Percentiles rank a stretch among this genome's conserved stretches.
Conservation (phyloP, 495 filamentous ascomycete genomes). For the Aspergillus baeticus region DNA sequence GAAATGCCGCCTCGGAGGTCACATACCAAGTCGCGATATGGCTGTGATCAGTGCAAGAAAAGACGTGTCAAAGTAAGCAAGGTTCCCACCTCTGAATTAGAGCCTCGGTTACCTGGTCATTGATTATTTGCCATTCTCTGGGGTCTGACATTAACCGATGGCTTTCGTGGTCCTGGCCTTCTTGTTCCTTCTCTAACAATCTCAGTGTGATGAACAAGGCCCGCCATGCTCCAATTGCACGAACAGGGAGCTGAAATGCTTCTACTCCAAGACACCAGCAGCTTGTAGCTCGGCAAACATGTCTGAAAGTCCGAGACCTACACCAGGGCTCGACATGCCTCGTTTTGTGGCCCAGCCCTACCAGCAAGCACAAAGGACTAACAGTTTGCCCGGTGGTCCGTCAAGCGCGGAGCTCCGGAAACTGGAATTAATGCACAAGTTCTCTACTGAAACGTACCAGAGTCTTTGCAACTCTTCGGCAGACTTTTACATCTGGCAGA, state of each 20-base stretch:
- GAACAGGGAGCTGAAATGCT: constrained; percentile 38
- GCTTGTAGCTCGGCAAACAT: constrained; percentile 15
- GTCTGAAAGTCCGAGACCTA: constrained; percentile 1
- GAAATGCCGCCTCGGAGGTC: constrained; percentile 39
- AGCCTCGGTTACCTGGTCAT: background rate
- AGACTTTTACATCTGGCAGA: constrained; percentile 34
- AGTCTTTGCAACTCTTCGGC: constrained; percentile 31
- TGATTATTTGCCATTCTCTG: too few relatives aligned
- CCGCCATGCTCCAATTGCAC: constrained; percentile 46
- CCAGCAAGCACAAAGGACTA: background rate
- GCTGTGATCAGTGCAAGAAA: constrained; percentile 58
- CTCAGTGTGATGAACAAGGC: constrained; percentile 45
- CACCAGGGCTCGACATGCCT: background rate
- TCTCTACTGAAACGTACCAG: constrained; percentile 38
- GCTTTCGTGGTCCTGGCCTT: background rate
- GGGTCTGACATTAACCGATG: too few relatives aligned
- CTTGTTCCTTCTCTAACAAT: background rate
- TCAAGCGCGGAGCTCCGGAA: constrained; percentile 28
- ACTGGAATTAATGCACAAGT: constrained; percentile 44
- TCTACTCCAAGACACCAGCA: constrained; percentile 32
- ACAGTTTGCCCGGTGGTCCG: background rate
- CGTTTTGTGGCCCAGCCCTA: background rate
- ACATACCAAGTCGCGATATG: constrained; percentile 57
- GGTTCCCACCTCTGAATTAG: too few relatives aligned
- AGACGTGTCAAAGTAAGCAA: constrained; percentile 52